Percentiles rank a stretch among this genome's conserved stretches.
These are phyloP conservation scores for Neurospora tetraspora DNA, from an alignment of 495 filamentous ascomycete species.

Conservation along the genomic window DNA sequence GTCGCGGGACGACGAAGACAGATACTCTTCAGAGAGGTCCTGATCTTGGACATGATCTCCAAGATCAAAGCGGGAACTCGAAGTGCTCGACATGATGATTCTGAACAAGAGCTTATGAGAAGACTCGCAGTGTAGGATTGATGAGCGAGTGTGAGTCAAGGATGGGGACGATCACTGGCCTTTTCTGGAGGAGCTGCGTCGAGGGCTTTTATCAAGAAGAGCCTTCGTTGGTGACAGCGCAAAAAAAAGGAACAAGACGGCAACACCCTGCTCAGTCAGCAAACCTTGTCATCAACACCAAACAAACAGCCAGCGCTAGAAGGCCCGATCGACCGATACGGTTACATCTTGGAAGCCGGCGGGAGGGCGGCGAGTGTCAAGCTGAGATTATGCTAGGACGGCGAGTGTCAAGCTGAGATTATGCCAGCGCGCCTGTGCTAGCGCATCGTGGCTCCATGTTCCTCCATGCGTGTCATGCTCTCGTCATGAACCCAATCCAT, in stretches of 20 bases:
- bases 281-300: not conserved
- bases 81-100: not conserved
- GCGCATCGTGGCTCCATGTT: not conserved
- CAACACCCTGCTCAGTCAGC: not conserved
- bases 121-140: not conserved
- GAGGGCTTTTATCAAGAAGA: not conserved
- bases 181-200: not conserved
- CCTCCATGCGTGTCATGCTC: not conserved
- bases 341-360: not conserved
- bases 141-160: not conserved
- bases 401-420: not conserved
- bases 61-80: not conserved
- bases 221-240: not conserved
- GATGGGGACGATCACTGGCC: not conserved
- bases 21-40: conserved; percentile 1
- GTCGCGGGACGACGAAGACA: conserved; percentile 6
- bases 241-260: not conserved
- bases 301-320: not conserved
- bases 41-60: conserved; percentile 1
- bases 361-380: not conserved
- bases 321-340: not conserved
- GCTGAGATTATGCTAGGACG: not conserved
- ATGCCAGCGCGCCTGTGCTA: not conserved
- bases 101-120: not conserved
- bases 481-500: not conserved